Percentiles rank a stretch among this genome's conserved stretches.
phyloP scores from a whole-genome alignment of 257 asterid genomes.

The Ballota nigra region DNA sequence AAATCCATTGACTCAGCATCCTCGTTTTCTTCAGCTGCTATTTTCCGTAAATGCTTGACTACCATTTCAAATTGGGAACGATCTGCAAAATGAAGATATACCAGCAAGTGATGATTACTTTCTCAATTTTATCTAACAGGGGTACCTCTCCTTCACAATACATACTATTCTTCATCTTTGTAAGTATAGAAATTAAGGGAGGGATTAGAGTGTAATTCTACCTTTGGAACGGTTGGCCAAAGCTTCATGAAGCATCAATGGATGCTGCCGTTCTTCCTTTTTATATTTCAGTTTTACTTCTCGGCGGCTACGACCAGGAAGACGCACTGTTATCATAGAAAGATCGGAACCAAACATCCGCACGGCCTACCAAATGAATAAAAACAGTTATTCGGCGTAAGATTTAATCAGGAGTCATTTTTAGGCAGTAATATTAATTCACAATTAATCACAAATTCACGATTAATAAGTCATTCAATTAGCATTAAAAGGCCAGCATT shows the following conservation, averaged over 20 bases:
- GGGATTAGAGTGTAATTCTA: constrained; percentile 16
- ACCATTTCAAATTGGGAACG: constrained; percentile 53
- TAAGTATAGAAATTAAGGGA: neutral
- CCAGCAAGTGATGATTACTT: neutral
- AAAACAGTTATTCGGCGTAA: neutral
- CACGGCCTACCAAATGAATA: constrained; percentile 46
- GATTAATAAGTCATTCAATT: neutral
- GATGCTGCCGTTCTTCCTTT: constrained; percentile 80
- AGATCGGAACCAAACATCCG: constrained; percentile 86
- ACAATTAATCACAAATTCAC: neutral
- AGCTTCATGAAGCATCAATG: constrained; percentile 71
- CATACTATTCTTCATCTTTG: neutral
- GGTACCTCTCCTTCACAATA: neutral
- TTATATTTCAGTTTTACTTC: constrained; percentile 74
- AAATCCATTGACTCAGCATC: constrained; percentile 37
- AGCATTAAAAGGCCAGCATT: neutral
- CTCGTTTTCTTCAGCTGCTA: constrained; percentile 32
- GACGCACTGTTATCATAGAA: constrained; percentile 82
- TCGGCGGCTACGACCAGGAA: constrained; percentile 68
- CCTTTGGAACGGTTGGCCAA: constrained; percentile 68
- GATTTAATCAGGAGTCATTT: neutral
- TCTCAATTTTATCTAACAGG: neutral
- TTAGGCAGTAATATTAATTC: neutral
- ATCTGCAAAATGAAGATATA: constrained; percentile 44
- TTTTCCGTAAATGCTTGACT: constrained; percentile 52